Percentiles rank a stretch among this genome's conserved stretches.
Evolutionary conservation across 768 basidiomycete genomes (phyloP).

Genomic region (Fomitopsis serialis): DNA sequence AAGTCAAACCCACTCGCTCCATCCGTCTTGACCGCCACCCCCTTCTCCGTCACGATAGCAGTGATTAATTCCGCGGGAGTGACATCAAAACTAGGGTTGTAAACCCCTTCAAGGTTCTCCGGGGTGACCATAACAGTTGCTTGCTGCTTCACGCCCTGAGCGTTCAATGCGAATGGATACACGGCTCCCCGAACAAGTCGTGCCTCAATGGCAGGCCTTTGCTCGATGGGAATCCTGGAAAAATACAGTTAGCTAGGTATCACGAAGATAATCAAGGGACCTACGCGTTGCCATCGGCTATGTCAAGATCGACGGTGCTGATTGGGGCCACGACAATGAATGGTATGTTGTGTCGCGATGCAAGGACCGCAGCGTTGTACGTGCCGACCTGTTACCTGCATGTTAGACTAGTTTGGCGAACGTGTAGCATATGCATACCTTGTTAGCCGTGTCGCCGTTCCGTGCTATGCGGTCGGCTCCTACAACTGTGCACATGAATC

Average conservation of each 20-base stretch:
- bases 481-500: constrained; percentile 44
- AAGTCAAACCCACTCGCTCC: constrained; percentile 62
- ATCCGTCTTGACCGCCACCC: constrained; percentile 71
- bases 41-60: constrained; percentile 94
- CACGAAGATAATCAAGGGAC: constrained; percentile 6
- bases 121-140: constrained; percentile 86
- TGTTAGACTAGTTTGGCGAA: not conserved
- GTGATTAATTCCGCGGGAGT: constrained; percentile 91
- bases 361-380: constrained; percentile 92
- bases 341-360: constrained; percentile 80
- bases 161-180: constrained; percentile 42
- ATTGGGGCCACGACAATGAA: constrained; percentile 93
- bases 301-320: constrained; percentile 84
- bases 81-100: constrained; percentile 96
- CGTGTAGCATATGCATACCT: constrained; percentile 34
- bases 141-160: constrained; percentile 48
- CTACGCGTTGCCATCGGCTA: constrained; percentile 61
- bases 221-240: constrained; percentile 84
- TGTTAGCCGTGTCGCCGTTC: constrained; percentile 98
- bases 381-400: constrained; percentile 62
- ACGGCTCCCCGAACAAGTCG: constrained; percentile 82
- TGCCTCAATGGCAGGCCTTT: constrained; percentile 83
- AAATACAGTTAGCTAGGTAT: constrained; percentile 5
- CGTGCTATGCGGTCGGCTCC: constrained; percentile 85
- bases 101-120: constrained; percentile 43